Percentiles rank a stretch among this genome's conserved stretches.
phyloP scores from a whole-genome alignment of 2,329 filamentous ascomycete genomes.

The Epichloe typhina region DNA sequence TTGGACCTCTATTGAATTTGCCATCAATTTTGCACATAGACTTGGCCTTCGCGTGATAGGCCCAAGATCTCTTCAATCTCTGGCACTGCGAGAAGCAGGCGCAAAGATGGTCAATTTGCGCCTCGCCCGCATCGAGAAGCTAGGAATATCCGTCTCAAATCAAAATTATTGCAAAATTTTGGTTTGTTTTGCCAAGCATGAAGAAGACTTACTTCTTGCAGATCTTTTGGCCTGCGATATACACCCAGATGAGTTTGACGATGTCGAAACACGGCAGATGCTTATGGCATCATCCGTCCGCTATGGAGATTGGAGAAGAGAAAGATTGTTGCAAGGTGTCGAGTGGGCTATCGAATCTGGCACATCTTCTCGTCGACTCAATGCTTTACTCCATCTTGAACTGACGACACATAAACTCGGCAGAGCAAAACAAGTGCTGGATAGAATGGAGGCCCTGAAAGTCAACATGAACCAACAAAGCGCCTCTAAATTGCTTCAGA shows the following conservation, averaged over 20 bases:
- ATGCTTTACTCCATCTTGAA: conserved; percentile 9
- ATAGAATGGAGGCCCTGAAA: conserved; percentile 20
- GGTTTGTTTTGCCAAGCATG: conserved; percentile 47
- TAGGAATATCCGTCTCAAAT: conserved; percentile 48
- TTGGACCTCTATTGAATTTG: conserved; percentile 58
- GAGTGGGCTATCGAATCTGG: conserved; percentile 15
- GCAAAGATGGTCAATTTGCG: conserved; percentile 42
- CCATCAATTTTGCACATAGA: conserved; percentile 55
- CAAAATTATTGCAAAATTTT: conserved; percentile 55
- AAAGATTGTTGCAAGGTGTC: conserved; percentile 31
- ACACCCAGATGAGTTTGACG: conserved; percentile 43
- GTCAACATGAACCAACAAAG: conserved; percentile 16
- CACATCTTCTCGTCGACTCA: conserved; percentile 13
- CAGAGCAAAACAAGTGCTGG: conserved; percentile 16
- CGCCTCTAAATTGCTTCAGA: conserved; percentile 14
- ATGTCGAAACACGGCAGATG: conserved; percentile 25
- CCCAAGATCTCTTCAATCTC: conserved; percentile 61
- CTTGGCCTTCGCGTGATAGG: conserved; percentile 63
- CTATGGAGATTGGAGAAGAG: conserved; percentile 24
- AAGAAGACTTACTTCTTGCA: conserved; percentile 35
- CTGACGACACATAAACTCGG: conserved; percentile 9
- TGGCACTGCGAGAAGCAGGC: conserved; percentile 52
- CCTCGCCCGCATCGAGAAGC: conserved; percentile 45
- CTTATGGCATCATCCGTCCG: conserved; percentile 22
- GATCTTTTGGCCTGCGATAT: conserved; percentile 35